These are phyloP conservation scores for Kwoniella heveanensis DNA, from an alignment of 768 basidiomycete species.

Conservation along the genomic window DNA sequence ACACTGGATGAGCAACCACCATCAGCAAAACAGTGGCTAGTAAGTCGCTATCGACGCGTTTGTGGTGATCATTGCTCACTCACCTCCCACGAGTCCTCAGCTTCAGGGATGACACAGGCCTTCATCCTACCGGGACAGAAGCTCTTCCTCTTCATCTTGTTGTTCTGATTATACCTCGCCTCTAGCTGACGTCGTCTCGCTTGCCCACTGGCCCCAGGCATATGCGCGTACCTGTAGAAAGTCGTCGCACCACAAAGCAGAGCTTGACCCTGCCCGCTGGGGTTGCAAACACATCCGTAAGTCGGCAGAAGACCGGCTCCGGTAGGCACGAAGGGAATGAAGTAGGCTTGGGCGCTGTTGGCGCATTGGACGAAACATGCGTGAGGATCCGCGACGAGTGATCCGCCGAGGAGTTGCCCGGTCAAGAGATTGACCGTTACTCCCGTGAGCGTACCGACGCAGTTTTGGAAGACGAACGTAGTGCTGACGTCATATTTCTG, in stretches of 20 bases:
- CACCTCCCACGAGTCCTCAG: constrained; percentile 12
- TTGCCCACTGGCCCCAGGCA: constrained; percentile 11
- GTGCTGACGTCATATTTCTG: constrained; percentile 11
- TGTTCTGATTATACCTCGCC: background rate
- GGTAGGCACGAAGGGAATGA: constrained; percentile 12
- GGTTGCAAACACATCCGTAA: constrained; percentile 14
- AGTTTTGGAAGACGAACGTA: constrained; percentile 5
- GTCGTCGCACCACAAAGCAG: background rate
- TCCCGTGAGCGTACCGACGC: constrained; percentile 4
- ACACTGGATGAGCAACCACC: background rate
- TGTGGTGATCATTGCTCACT: background rate
- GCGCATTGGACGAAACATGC: constrained; percentile 17
- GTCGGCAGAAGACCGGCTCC: constrained; percentile 1
- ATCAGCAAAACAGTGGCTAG: background rate
- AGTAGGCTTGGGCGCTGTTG: constrained; percentile 6
- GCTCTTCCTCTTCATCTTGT: constrained; percentile 1
- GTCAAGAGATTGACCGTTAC: constrained; percentile 1
- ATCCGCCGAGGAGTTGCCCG: background rate
- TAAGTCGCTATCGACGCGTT: too few species aligned
- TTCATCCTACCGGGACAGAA: constrained; percentile 13
- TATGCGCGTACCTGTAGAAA: constrained; percentile 11
- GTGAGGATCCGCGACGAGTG: constrained; percentile 12
- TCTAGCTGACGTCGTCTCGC: background rate
- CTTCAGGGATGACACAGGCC: constrained; percentile 8
- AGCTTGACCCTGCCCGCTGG: background rate